Percentiles rank a stretch among this genome's conserved stretches.
Evolutionary conservation across 2,329 filamentous ascomycete genomes (phyloP).

Genomic region (Phialemoniopsis sp.): DNA sequence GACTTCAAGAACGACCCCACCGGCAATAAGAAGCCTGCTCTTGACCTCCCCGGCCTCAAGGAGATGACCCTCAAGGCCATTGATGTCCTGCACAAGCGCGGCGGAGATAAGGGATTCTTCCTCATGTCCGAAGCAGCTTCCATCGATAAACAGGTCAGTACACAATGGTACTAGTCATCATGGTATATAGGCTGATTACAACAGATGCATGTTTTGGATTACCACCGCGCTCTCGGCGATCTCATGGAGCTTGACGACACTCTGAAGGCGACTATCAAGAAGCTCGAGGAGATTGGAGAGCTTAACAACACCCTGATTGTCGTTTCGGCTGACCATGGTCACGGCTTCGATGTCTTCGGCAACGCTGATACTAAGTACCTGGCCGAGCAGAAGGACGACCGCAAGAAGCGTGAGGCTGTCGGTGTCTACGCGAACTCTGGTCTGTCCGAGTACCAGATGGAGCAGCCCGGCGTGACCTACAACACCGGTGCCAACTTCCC

Average conservation of each 20-base stretch:
- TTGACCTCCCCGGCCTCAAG: conserved; percentile 77
- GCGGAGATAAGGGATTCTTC: conserved; percentile 73
- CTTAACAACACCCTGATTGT: conserved; percentile 75
- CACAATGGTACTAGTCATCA: no score
- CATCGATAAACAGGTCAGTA: conserved; percentile 87
- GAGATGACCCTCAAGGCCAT: conserved; percentile 88
- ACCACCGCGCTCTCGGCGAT: conserved; percentile 80
- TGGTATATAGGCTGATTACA: no score
- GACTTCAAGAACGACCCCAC: conserved; percentile 64
- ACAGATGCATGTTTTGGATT: conserved; percentile 84
- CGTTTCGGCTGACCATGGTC: conserved; percentile 84
- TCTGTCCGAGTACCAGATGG: conserved; percentile 67
- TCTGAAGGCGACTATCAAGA: conserved; percentile 67
- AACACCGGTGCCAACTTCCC: conserved; percentile 74
- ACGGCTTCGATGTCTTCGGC: conserved; percentile 81
- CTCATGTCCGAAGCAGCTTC: conserved; percentile 83
- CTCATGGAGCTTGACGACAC: conserved; percentile 85
- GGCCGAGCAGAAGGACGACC: conserved; percentile 57
- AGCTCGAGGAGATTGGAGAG: conserved; percentile 61
- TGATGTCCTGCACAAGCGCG: conserved; percentile 67
- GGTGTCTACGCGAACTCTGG: conserved; percentile 72
- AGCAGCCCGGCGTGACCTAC: conserved; percentile 59
- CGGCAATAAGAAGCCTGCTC: conserved; percentile 59
- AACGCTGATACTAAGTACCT: conserved; percentile 74
- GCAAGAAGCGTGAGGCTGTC: conserved; percentile 71